phyloP scores from a whole-genome alignment of 2,329 filamentous ascomycete genomes.

The Talaromyces islandicus region DNA sequence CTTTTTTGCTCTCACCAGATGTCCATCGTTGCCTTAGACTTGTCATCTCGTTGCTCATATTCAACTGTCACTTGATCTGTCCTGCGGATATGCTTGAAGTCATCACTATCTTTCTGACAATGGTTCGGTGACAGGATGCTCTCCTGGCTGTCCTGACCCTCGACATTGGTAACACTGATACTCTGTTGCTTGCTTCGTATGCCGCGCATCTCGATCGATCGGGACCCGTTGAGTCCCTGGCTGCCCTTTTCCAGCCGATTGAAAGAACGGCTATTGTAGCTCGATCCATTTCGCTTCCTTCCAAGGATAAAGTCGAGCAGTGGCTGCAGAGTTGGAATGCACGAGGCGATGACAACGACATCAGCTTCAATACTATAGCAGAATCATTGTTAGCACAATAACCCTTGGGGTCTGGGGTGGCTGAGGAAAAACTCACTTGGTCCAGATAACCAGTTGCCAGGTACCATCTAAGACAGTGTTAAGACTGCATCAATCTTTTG shows the following conservation, averaged over 20 bases:
- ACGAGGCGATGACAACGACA: constrained; percentile 27
- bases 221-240: constrained; percentile 1
- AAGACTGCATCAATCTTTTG: background rate
- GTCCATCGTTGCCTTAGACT: background rate
- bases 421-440: constrained; percentile 25
- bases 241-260: constrained; percentile 10
- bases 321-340: constrained; percentile 29
- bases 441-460: constrained; percentile 41
- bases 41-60: constrained; percentile 12
- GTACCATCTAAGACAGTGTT: constrained; percentile 26
- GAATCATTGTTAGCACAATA: background rate
- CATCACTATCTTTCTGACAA: background rate
- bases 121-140: constrained; percentile 12
- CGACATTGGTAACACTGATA: constrained; percentile 6
- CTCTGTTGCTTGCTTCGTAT: constrained; percentile 4
- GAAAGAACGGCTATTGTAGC: constrained; percentile 8
- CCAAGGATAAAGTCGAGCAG: constrained; percentile 21
- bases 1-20: background rate
- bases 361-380: constrained; percentile 23
- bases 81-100: constrained; percentile 13
- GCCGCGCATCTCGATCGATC: constrained; percentile 6
- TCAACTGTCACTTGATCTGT: constrained; percentile 17
- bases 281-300: constrained; percentile 9
- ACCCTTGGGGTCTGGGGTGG: no score
- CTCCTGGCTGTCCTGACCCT: constrained; percentile 14